These are phyloP conservation scores for Castanea crenata DNA, from an alignment of 306 rosid genomes.

Conservation along the genomic window DNA sequence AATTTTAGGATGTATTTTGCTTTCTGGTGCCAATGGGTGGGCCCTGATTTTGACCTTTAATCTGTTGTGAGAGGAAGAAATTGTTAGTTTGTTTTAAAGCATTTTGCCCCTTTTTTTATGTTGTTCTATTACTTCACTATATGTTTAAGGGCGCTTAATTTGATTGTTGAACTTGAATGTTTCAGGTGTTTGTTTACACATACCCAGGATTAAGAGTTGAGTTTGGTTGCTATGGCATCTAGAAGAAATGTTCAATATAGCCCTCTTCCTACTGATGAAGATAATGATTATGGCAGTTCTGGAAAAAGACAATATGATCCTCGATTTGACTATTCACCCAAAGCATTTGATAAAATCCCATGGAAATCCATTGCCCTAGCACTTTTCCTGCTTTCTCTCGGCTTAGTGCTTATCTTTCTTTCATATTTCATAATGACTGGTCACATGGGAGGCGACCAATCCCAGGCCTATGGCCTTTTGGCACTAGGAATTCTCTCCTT, in stretches of 20 bases:
- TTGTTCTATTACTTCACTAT: neutral
- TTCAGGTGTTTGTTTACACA: neutral
- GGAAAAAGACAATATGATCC: constrained; percentile 51
- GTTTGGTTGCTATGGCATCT: constrained; percentile 9
- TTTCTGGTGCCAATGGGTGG: neutral
- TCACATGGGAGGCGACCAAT: constrained; percentile 90
- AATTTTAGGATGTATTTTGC: neutral
- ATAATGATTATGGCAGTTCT: constrained; percentile 33
- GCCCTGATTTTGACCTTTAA: neutral
- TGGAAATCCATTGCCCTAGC: constrained; percentile 95
- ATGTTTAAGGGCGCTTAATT: neutral
- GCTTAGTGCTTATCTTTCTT: constrained; percentile 71
- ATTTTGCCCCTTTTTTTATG: neutral
- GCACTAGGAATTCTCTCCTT: constrained; percentile 82
- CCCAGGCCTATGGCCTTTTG: constrained; percentile 92
- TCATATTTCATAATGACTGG: constrained; percentile 80
- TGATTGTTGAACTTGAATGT: neutral
- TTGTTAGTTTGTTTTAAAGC: neutral
- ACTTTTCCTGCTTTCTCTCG: constrained; percentile 70
- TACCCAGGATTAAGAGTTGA: neutral
- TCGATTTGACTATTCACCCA: constrained; percentile 87
- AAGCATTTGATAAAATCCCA: constrained; percentile 74
- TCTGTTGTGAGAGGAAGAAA: neutral
- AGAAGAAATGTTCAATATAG: constrained; percentile 1
- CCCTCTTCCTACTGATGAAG: constrained; percentile 43